phyloP scores from a whole-genome alignment of 1,139 yeast species.

The Magnusiomyces tetraspermus region DNA sequence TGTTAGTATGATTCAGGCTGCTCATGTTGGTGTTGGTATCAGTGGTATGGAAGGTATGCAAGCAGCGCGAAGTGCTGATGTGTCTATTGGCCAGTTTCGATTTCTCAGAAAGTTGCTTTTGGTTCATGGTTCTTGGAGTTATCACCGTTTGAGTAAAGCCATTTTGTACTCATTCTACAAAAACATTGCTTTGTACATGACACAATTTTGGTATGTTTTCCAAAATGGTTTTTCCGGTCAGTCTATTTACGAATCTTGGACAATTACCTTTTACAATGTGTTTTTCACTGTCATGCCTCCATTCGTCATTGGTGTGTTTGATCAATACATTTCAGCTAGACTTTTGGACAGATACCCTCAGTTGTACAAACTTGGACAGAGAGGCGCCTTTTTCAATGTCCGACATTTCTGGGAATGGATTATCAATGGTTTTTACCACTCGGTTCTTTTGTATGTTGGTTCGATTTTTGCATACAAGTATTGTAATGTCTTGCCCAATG shows the following conservation, averaged over 20 bases:
- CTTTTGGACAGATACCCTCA: slow-evolving; percentile 87
- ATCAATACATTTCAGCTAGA: slow-evolving; percentile 89
- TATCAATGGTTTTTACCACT: slow-evolving; percentile 87
- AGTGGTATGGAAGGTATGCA: slow-evolving; percentile 99
- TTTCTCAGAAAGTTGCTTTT: slow-evolving; percentile 70
- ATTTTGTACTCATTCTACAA: slow-evolving; percentile 92
- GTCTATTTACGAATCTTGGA: slow-evolving; percentile 95
- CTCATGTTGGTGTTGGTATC: slow-evolving; percentile 96
- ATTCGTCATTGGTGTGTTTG: slow-evolving; percentile 90
- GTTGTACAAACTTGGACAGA: slow-evolving; percentile 81
- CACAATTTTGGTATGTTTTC: slow-evolving; percentile 97
- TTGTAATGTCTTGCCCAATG: slow-evolving; percentile 59
- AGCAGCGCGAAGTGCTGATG: slow-evolving; percentile 96
- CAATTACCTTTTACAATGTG: slow-evolving; percentile 92
- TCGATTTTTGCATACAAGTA: slow-evolving; percentile 57
- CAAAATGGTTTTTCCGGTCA: slow-evolving; percentile 91
- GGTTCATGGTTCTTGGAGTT: slow-evolving; percentile 98
- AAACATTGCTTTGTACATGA: slow-evolving; percentile 90
- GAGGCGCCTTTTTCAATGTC: slow-evolving; percentile 80
- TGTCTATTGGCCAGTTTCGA: slow-evolving; percentile 92
- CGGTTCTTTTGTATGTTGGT: slow-evolving; percentile 73
- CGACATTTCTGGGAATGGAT: slow-evolving; percentile 97
- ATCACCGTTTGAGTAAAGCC: slow-evolving; percentile 86
- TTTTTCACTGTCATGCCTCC: slow-evolving; percentile 93
- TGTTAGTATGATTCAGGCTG: slow-evolving; percentile 97